A percentile compares a stretch with the other conserved stretches of the same genome.
These are phyloP conservation scores for Amylocarpus encephaloides DNA, from an alignment of 2,329 filamentous ascomycete species.

Conservation along the genomic window DNA sequence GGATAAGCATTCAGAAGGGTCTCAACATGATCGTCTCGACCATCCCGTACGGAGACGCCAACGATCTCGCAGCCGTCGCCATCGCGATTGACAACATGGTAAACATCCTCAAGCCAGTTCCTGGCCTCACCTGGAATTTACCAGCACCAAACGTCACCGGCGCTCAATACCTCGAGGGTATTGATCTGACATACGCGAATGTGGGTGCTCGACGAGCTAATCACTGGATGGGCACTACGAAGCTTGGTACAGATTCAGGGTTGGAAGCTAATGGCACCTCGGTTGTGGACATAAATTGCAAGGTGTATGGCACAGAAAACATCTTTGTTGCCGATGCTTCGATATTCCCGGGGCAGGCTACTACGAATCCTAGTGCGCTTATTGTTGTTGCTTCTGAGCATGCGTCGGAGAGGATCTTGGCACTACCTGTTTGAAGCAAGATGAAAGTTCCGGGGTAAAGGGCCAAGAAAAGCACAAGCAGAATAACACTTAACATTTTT, in stretches of 20 bases:
- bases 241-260: conserved; percentile 46
- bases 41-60: conserved; percentile 42
- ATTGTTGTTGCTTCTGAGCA: conserved; percentile 56
- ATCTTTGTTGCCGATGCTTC: conserved; percentile 60
- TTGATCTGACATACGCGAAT: conserved; percentile 23
- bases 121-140: conserved; percentile 49
- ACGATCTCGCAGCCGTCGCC: conserved; percentile 57
- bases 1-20: conserved; percentile 51
- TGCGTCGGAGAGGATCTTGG: conserved; percentile 30
- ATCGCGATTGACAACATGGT: conserved; percentile 56
- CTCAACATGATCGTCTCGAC: conserved; percentile 54
- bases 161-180: conserved; percentile 47
- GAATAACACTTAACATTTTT: too few relatives aligned
- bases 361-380: conserved; percentile 60
- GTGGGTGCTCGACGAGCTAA: conserved; percentile 24
- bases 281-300: conserved; percentile 55
- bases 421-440: conserved; percentile 2
- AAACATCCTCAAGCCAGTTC: conserved; percentile 46
- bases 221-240: conserved; percentile 32
- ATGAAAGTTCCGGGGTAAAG: too few relatives aligned
- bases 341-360: conserved; percentile 61
- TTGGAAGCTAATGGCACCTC: conserved; percentile 41
- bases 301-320: conserved; percentile 60
- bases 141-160: conserved; percentile 47
- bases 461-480: too few relatives aligned